A percentile compares a stretch with the other conserved stretches of the same genome.
Evolutionary conservation across 495 filamentous ascomycete species (phyloP).

Genomic region (Aspergillus hancockii): DNA sequence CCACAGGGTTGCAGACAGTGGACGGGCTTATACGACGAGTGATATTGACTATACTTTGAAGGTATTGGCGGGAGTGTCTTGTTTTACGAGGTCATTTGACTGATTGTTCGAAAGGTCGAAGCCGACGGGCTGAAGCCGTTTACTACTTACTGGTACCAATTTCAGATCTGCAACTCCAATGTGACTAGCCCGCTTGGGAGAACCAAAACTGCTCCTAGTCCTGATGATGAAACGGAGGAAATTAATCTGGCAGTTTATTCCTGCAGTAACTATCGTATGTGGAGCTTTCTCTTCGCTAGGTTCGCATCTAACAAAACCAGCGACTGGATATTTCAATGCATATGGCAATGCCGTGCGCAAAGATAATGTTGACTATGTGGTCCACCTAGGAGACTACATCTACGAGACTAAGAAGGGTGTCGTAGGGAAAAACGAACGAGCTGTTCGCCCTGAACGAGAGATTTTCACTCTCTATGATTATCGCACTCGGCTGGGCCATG

Average conservation of each 20-base stretch:
- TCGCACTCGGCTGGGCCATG: slow-evolving; percentile 47
- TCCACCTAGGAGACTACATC: slow-evolving; percentile 62
- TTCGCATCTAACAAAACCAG: slow-evolving; percentile 22
- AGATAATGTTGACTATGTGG: slow-evolving; percentile 65
- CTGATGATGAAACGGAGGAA: slow-evolving; percentile 27
- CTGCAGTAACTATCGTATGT: slow-evolving; percentile 57
- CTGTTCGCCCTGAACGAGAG: slow-evolving; percentile 47
- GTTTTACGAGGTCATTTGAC: neutral
- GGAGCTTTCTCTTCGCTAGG: slow-evolving; percentile 52
- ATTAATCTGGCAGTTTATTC: slow-evolving; percentile 58
- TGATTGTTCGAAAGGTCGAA: slow-evolving; percentile 47
- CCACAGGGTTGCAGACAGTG: slow-evolving; percentile 38
- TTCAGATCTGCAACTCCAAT: slow-evolving; percentile 51
- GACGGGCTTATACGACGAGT: slow-evolving; percentile 60
- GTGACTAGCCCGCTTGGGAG: slow-evolving; percentile 48
- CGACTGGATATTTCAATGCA: slow-evolving; percentile 25
- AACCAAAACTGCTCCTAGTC: slow-evolving; percentile 54
- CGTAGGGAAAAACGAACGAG: slow-evolving; percentile 41
- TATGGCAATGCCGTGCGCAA: slow-evolving; percentile 50
- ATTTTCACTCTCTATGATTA: slow-evolving; percentile 58
- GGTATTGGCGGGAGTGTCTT: slow-evolving; percentile 27
- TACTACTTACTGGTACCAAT: slow-evolving; percentile 60
- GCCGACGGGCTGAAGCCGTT: slow-evolving; percentile 57
- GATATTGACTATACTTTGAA: slow-evolving; percentile 74
- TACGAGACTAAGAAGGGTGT: slow-evolving; percentile 61